Conservation (phyloP, 331 rosid species). For the Cydonia oblonga region DNA sequence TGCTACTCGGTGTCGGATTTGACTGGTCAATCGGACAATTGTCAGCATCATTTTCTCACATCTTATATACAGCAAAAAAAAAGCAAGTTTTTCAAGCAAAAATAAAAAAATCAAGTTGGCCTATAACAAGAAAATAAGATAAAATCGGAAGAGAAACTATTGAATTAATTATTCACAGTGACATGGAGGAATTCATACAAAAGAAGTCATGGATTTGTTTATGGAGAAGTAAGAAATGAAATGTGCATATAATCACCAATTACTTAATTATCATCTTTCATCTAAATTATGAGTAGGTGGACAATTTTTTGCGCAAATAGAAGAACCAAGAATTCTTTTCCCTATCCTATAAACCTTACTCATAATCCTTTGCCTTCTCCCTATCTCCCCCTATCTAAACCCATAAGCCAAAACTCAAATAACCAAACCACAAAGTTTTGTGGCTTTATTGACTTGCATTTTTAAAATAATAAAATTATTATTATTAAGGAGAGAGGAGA, state of each 20-base stretch:
- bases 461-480: too few species aligned
- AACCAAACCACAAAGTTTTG: too few species aligned
- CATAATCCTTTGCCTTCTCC: background rate
- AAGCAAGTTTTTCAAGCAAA: background rate
- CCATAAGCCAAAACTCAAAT: too few species aligned
- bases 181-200: background rate
- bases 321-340: background rate
- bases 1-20: conserved; percentile 1
- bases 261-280: background rate
- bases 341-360: background rate
- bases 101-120: too few species aligned
- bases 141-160: background rate
- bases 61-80: background rate
- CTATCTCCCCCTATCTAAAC: too few species aligned
- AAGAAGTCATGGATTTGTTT: background rate
- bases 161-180: background rate
- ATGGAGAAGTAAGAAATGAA: background rate
- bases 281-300: background rate
- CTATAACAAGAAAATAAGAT: background rate
- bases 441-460: too few species aligned
- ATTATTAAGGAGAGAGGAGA: too few species aligned
- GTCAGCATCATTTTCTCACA: background rate
- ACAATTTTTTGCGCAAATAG: background rate
- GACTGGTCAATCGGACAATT: conserved; percentile 5
- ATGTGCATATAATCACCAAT: background rate